Conservation (phyloP, 305 asterid species). For the Rubia balearica region DNA sequence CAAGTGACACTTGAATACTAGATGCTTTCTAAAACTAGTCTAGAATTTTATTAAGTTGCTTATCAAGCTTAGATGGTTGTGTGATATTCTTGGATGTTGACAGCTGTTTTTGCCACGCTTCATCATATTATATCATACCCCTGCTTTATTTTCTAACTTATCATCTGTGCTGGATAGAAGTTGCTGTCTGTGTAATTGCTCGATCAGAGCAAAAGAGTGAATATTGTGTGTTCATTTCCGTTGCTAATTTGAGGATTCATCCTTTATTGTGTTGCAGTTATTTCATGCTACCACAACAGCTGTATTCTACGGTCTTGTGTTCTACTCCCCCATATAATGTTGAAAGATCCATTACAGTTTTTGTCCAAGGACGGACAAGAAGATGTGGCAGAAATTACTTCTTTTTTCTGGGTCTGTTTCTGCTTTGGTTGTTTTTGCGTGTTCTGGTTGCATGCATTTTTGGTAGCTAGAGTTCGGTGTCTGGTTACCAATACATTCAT, state of each 20-base stretch:
- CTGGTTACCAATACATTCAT: not conserved
- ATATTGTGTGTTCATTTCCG: not conserved
- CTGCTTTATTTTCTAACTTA: too few species aligned
- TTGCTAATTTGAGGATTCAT: not conserved
- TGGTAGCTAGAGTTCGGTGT: slow-evolving; percentile 1
- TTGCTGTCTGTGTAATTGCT: not conserved
- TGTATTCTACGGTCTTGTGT: not conserved
- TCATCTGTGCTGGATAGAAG: not conserved
- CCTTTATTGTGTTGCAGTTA: slow-evolving; percentile 26
- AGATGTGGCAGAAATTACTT: slow-evolving; percentile 27
- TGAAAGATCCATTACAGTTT: slow-evolving; percentile 2
- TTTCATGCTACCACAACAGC: slow-evolving; percentile 26
- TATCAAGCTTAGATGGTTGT: not conserved
- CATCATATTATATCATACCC: too few species aligned
- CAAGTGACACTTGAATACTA: too few species aligned
- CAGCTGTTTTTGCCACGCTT: not conserved
- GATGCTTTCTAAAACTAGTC: not conserved
- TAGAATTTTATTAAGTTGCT: too few species aligned
- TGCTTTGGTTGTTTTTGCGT: slow-evolving; percentile 26
- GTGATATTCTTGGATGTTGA: not conserved
- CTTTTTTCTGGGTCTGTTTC: slow-evolving; percentile 31
- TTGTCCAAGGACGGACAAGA: slow-evolving; percentile 16
- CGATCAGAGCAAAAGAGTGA: not conserved
- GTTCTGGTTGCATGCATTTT: slow-evolving; percentile 1
- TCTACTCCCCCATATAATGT: not conserved